Evolutionary conservation across 805 yeast genomes (phyloP), one percentile per base, ranked within the genome.

Genomic region (Clavispora fructus): DNA sequence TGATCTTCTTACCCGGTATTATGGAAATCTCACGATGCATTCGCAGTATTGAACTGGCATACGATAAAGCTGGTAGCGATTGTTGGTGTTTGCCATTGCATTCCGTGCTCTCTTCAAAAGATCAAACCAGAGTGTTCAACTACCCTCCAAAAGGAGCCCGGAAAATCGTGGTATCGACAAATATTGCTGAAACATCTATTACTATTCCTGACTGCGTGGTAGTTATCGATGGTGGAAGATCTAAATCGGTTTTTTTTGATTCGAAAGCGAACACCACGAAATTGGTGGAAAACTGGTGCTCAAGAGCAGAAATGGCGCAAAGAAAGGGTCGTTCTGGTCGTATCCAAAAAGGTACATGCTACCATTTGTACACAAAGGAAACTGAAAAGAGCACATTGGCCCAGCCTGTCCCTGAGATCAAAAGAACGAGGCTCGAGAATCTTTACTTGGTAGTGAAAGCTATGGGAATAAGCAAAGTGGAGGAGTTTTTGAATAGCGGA

Each of bases 261-360:
- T 57, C 88, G 0, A 72, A 68, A 32, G 71, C 81, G 13, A 86
- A 86, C 54, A 77, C 90, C 6, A 82, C 94, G 0, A 78, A 78
- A 44, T 72, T 92, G 40, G 72, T 81, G 5, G 97, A 92, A 56
- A 73, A 75, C 4, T 92, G 96, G 89, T 88, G 89, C 19, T 91
- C 98, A 0, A 79, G 78, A 51, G 97, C 98, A 0, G 96, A 95
- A 58, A 83, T 83, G 19, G 78, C 81, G 19, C 99, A 92, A 65
- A 78, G 99, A 68, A 75, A 96, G 63, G 99, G 99, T 62, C 86
- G 99, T 71, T 92, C 97, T n/a, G 99, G 99, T 52, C 91, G 99
- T 78, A 89, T 92, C 11, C 78, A 83, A 31, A 73, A 73, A 25
- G 99, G 99, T 47, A 69, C 72, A 12, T 90, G 97, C 51, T 92